Conservation (phyloP, 441 rosid species). For the Pelargonium myrrhifolium region DNA sequence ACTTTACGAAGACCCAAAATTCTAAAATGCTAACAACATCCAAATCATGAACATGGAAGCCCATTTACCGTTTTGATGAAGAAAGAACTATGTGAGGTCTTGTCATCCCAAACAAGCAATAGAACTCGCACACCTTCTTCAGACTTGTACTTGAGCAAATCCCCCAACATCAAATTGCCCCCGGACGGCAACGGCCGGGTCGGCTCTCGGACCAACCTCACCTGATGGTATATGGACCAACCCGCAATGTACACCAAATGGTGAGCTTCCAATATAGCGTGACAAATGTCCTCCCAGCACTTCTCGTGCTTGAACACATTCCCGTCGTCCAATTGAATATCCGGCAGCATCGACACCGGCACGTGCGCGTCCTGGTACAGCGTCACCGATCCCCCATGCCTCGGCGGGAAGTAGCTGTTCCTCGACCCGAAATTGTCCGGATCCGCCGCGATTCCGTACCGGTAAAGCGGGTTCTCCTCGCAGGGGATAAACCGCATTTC, state of each 20-base stretch:
- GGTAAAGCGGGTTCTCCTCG: constrained; percentile 35
- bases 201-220: constrained; percentile 58
- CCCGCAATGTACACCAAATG: constrained; percentile 83
- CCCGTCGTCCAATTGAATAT: constrained; percentile 57
- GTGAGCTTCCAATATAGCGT: constrained; percentile 69
- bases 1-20: too few relatives aligned
- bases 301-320: constrained; percentile 72
- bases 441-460: constrained; percentile 35
- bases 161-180: constrained; percentile 56
- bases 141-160: constrained; percentile 75
- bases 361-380: constrained; percentile 97
- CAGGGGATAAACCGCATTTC: constrained; percentile 50
- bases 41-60: neutral
- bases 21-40: neutral
- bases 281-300: constrained; percentile 87
- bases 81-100: constrained; percentile 82
- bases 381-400: constrained; percentile 74
- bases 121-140: constrained; percentile 95
- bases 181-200: constrained; percentile 37
- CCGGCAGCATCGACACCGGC: constrained; percentile 44
- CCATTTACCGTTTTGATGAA: constrained; percentile 64
- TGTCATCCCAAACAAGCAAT: constrained; percentile 95
- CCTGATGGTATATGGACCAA: constrained; percentile 96
- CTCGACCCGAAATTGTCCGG: constrained; percentile 73
- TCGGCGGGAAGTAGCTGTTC: constrained; percentile 82